Evolutionary conservation across 1,284 basidiomycete species (phyloP).

Genomic region (Tylopilus orsonianus): DNA sequence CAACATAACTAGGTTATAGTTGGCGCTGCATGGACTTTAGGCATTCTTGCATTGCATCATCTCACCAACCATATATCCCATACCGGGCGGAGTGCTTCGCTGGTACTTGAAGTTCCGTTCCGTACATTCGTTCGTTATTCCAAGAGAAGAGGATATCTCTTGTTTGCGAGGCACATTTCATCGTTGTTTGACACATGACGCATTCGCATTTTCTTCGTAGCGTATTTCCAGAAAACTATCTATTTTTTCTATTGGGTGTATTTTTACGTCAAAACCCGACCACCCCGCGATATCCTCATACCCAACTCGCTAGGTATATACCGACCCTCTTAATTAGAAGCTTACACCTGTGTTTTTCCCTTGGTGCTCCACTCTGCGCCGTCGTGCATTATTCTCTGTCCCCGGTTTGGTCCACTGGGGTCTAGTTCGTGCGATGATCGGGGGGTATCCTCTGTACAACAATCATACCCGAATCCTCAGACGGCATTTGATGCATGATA

Average conservation of each 20-base stretch:
- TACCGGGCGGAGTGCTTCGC: conserved; percentile 22
- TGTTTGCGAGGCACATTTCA: conserved; percentile 9
- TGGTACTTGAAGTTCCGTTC: conserved; percentile 30
- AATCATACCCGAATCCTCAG: background rate
- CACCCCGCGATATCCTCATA: conserved; percentile 17
- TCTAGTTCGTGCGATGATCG: background rate
- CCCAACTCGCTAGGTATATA: conserved; percentile 15
- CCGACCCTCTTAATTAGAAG: conserved; percentile 19
- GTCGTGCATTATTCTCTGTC: too few relatives aligned
- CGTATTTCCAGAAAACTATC: conserved; percentile 9
- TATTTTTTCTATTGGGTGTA: conserved; percentile 20
- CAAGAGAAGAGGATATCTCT: conserved; percentile 13
- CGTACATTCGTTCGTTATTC: conserved; percentile 20
- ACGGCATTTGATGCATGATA: background rate
- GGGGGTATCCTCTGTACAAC: too few relatives aligned
- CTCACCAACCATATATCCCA: conserved; percentile 13
- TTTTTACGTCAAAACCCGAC: conserved; percentile 19
- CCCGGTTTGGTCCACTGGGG: background rate
- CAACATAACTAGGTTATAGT: conserved; percentile 13
- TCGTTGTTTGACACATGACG: conserved; percentile 1
- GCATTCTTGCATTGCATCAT: conserved; percentile 30
- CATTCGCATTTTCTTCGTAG: conserved; percentile 21
- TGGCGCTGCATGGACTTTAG: conserved; percentile 19
- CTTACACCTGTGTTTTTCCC: conserved; percentile 5
- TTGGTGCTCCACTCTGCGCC: background rate